Conservation (phyloP, 179 eudicot genomes). For the Corrigiola litoralis region DNA sequence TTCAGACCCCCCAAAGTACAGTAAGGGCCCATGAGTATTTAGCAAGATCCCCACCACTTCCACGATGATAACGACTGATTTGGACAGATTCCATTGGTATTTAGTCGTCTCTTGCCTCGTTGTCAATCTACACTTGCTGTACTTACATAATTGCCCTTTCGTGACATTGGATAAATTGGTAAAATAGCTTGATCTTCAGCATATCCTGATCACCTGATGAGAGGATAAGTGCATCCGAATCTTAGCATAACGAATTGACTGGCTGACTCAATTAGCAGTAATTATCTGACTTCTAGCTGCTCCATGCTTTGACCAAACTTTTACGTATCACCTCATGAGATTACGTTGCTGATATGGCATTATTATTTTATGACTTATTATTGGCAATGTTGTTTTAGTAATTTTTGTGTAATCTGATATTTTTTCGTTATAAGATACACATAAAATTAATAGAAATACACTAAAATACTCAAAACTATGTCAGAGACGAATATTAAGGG, state of each 20-base stretch:
- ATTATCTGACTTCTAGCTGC: background rate
- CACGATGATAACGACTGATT: slow-evolving; percentile 17
- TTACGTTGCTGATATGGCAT: too few species aligned
- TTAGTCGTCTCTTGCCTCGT: slow-evolving; percentile 15
- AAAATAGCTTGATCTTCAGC: background rate
- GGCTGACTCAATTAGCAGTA: background rate
- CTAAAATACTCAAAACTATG: too few species aligned
- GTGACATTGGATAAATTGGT: background rate
- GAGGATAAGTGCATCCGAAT: slow-evolving; percentile 2
- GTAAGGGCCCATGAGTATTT: slow-evolving; percentile 10
- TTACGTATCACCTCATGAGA: too few species aligned
- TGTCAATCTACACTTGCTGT: slow-evolving; percentile 11
- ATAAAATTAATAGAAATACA: too few species aligned
- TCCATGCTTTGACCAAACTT: slow-evolving; percentile 15
- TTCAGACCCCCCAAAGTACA: slow-evolving; percentile 7
- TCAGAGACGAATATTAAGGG: too few species aligned
- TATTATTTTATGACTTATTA: too few species aligned
- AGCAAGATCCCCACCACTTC: slow-evolving; percentile 11
- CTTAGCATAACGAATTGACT: background rate
- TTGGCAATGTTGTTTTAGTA: too few species aligned
- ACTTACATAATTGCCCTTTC: slow-evolving; percentile 23
- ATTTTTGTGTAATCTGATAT: too few species aligned
- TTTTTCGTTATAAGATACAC: too few species aligned
- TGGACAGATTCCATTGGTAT: slow-evolving; percentile 19
- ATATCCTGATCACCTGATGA: background rate